Conservation (phyloP, 2,329 filamentous ascomycete species). For the Aureobasidium sp. region DNA sequence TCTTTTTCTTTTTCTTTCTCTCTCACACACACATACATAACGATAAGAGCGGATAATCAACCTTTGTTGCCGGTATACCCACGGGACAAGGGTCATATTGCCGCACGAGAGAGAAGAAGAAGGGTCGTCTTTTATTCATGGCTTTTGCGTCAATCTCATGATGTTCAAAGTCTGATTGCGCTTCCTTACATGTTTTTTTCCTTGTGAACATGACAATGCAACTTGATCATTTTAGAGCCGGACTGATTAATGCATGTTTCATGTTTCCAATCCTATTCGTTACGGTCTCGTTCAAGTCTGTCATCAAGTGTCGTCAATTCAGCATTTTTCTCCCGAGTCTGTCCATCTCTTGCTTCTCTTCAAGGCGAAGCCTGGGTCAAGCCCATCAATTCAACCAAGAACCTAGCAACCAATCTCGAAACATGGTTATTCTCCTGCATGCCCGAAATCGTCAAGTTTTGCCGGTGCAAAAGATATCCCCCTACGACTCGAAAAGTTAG, state of each 20-base stretch:
- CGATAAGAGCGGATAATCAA: slow-evolving; percentile 4
- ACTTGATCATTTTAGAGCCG: no score
- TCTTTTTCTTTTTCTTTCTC: background rate
- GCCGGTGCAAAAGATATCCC: slow-evolving; percentile 33
- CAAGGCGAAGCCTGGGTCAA: slow-evolving; percentile 1
- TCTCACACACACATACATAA: background rate
- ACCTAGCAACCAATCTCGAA: slow-evolving; percentile 37
- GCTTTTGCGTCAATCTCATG: background rate
- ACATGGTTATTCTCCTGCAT: slow-evolving; percentile 37
- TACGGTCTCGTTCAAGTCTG: no score
- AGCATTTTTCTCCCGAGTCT: background rate
- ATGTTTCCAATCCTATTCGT: no score
- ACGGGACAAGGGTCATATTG: slow-evolving; percentile 9
- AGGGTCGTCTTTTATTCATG: background rate
- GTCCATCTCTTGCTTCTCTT: no score
- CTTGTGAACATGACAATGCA: background rate
- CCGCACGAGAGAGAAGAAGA: slow-evolving; percentile 5
- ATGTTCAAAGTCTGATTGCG: background rate
- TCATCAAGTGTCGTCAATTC: no score
- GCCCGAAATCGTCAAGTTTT: slow-evolving; percentile 32
- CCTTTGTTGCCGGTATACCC: background rate
- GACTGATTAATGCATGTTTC: no score
- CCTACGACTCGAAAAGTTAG: slow-evolving; percentile 24
- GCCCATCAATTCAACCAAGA: slow-evolving; percentile 33
- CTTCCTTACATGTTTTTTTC: slow-evolving; percentile 3